Percentiles rank a stretch among this genome's conserved stretches.
These are phyloP conservation scores for Arabis alpina DNA, from an alignment of 345 rosid genomes.

Conservation along the genomic window DNA sequence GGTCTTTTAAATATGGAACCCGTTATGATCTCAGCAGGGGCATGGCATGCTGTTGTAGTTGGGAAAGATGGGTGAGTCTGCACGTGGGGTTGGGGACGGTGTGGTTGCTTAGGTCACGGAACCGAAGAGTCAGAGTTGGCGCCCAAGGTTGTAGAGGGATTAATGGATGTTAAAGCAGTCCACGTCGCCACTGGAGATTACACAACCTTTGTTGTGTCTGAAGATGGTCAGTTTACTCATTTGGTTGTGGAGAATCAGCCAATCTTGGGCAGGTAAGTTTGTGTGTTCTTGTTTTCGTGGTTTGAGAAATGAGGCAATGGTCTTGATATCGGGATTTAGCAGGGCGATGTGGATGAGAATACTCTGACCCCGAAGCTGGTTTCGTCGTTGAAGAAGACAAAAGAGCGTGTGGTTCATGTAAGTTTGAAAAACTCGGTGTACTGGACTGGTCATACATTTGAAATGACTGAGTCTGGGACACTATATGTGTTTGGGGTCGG, in stretches of 20 bases:
- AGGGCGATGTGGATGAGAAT: slow-evolving; percentile 70
- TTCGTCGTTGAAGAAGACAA: slow-evolving; percentile 67
- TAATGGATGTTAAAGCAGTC: slow-evolving; percentile 73
- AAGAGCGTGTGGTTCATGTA: slow-evolving; percentile 82
- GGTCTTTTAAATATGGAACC: slow-evolving; percentile 78
- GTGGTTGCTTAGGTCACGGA: slow-evolving; percentile 96
- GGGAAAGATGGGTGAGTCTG: slow-evolving; percentile 92
- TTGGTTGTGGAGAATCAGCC: slow-evolving; percentile 89
- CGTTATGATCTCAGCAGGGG: slow-evolving; percentile 86
- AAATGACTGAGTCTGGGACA: slow-evolving; percentile 81
- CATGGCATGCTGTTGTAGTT: slow-evolving; percentile 98
- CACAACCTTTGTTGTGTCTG: slow-evolving; percentile 89
- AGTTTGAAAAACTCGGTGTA: slow-evolving; percentile 81
- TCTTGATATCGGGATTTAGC: slow-evolving; percentile 25
- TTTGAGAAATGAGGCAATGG: not conserved
- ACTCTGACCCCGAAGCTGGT: slow-evolving; percentile 75
- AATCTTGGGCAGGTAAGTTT: slow-evolving; percentile 93
- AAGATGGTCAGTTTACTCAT: slow-evolving; percentile 93
- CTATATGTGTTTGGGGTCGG: slow-evolving; percentile 91
- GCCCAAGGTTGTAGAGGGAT: slow-evolving; percentile 84
- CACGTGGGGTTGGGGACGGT: slow-evolving; percentile 99
- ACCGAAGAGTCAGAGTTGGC: slow-evolving; percentile 74
- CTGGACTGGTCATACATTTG: slow-evolving; percentile 92
- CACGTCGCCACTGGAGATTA: slow-evolving; percentile 92
- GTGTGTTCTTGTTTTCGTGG: not conserved